A percentile compares a stretch with the other conserved stretches of the same genome.
Evolutionary conservation across 176 grass and related monocot species (phyloP).

Genomic region (Chloris gayana): DNA sequence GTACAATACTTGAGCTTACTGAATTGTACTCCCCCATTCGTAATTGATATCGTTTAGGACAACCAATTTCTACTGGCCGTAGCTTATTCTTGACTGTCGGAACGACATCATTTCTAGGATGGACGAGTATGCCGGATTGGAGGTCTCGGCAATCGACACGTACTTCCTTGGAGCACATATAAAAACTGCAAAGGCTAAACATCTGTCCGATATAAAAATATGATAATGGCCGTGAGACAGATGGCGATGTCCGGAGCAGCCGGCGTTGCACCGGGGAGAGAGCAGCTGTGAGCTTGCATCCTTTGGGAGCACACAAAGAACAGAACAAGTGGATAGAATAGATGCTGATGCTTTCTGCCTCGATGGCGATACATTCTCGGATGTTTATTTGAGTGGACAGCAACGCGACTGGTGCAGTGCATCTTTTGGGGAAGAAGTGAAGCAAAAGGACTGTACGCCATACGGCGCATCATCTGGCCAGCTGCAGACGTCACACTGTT

Average conservation of each 20-base stretch:
- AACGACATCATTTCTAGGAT: too few relatives aligned
- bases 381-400: constrained; percentile 44
- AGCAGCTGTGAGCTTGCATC: background rate
- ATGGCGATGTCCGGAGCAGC: constrained; percentile 32
- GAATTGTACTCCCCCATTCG: too few relatives aligned
- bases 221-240: background rate
- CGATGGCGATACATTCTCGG: constrained; percentile 47
- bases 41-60: too few relatives aligned
- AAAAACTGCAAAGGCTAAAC: background rate
- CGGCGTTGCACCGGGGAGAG: constrained; percentile 21
- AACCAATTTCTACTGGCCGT: too few relatives aligned
- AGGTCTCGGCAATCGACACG: constrained; percentile 20
- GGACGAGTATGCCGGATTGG: background rate
- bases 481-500: constrained; percentile 29
- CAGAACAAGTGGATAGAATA: constrained; percentile 48
- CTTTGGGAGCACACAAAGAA: constrained; percentile 51
- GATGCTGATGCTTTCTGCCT: constrained; percentile 42
- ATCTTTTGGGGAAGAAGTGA: constrained; percentile 50
- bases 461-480: constrained; percentile 40
- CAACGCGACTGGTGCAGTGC: constrained; percentile 14
- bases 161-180: background rate
- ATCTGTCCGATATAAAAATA: constrained; percentile 1
- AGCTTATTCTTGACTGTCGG: too few relatives aligned
- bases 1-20: background rate
- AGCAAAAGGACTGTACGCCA: constrained; percentile 53